phyloP scores from a whole-genome alignment of 2,329 filamentous ascomycete genomes.

The Pseudogymnoascus pannorum region DNA sequence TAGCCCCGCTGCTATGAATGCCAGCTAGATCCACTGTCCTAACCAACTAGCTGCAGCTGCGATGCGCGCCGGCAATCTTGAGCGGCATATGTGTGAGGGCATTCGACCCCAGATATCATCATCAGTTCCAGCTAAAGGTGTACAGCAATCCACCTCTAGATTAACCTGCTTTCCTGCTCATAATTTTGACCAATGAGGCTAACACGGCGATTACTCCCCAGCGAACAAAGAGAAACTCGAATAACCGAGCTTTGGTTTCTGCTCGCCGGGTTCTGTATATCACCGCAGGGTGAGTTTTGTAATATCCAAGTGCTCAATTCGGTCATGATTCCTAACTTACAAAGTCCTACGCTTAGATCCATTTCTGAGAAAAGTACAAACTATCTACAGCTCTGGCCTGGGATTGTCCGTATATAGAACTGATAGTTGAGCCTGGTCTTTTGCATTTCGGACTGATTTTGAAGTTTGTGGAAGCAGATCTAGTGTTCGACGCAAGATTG shows the following conservation, averaged over 20 bases:
- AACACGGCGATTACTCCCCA: background rate
- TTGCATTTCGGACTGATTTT: conserved; percentile 22
- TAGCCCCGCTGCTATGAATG: background rate
- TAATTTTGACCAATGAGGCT: background rate
- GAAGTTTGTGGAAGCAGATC: conserved; percentile 26
- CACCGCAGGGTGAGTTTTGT: background rate
- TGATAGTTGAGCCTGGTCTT: background rate
- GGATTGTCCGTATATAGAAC: background rate
- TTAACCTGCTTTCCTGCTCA: background rate
- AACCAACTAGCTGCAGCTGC: background rate
- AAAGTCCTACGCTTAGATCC: background rate
- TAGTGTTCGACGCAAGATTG: conserved; percentile 22
- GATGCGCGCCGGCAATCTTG: background rate
- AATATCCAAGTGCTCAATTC: background rate
- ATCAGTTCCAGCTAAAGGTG: background rate
- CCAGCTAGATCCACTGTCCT: background rate
- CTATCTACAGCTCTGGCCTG: background rate
- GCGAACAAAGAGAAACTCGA: background rate
- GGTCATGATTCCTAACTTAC: background rate
- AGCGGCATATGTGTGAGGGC: background rate
- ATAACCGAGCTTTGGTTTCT: background rate
- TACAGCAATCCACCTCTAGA: background rate
- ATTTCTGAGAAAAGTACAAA: background rate
- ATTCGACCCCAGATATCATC: background rate
- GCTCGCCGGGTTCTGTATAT: background rate